phyloP scores from a whole-genome alignment of 805 yeast species.

The Yamadazyma scolyti region DNA sequence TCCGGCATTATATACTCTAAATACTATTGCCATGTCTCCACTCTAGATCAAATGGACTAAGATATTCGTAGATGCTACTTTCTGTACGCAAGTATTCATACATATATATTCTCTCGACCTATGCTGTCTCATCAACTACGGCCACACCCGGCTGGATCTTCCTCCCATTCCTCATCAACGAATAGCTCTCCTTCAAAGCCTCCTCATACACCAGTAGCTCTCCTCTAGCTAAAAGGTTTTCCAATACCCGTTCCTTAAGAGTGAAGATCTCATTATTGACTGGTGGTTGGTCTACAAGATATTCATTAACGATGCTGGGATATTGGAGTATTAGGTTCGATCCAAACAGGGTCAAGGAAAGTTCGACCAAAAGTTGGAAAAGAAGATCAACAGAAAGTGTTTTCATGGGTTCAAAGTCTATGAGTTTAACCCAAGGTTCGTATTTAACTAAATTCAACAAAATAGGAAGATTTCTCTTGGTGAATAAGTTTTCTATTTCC shows the following conservation, averaged over 20 bases:
- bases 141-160: conserved; percentile 18
- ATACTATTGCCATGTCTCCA: too few species aligned
- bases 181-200: conserved; percentile 14
- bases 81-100: too few species aligned
- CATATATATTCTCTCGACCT: too few species aligned
- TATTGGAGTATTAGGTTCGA: conserved; percentile 18
- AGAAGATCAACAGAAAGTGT: conserved; percentile 15
- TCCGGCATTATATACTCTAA: too few species aligned
- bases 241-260: conserved; percentile 18
- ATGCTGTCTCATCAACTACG: conserved; percentile 16
- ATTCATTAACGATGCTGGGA: conserved; percentile 21
- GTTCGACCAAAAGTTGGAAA: conserved; percentile 15
- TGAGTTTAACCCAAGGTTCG: conserved; percentile 12
- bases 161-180: conserved; percentile 22
- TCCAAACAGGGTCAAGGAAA: conserved; percentile 17
- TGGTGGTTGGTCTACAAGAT: conserved; percentile 14
- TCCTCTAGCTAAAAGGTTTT: conserved; percentile 15
- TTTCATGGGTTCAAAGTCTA: conserved; percentile 9
- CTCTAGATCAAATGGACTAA: too few species aligned
- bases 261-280: conserved; percentile 22
- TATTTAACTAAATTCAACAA: conserved; percentile 20
- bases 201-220: conserved; percentile 21
- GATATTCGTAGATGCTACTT: too few species aligned
- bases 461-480: conserved; percentile 20
- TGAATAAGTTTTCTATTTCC: conserved; percentile 12